phyloP scores from a whole-genome alignment of 2,329 filamentous ascomycete species.

The Nothophaeocryptopus gaeumannii region DNA sequence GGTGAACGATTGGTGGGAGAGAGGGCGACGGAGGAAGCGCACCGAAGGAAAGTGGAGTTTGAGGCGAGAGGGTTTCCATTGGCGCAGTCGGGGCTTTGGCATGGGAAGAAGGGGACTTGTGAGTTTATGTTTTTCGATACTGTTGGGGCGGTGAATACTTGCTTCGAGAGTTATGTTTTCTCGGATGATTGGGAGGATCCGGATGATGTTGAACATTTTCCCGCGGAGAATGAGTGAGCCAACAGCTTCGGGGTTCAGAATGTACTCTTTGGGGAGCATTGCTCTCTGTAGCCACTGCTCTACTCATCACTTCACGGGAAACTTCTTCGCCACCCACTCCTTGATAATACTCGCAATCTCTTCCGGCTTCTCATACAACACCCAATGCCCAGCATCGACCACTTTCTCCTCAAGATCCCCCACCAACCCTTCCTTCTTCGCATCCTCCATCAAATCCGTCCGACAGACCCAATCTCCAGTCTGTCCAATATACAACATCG shows the following conservation, averaged over 20 bases:
- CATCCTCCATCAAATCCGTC: conserved; percentile 24
- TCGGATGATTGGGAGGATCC: conserved; percentile 19
- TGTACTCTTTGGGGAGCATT: too few species aligned
- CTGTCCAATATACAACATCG: conserved; percentile 35
- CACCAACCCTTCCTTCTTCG: conserved; percentile 25
- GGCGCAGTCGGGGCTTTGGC: conserved; percentile 8
- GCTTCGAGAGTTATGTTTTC: conserved; percentile 16
- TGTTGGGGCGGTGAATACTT: conserved; percentile 1
- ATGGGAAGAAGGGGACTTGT: conserved; percentile 11
- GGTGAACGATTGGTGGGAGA: background rate
- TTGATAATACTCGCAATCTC: conserved; percentile 24
- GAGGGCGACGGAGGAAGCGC: conserved; percentile 4
- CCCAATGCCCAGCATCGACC: conserved; percentile 29
- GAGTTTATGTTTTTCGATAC: conserved; percentile 18
- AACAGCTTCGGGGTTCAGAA: too few species aligned
- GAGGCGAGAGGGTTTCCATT: conserved; percentile 11
- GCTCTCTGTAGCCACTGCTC: too few species aligned
- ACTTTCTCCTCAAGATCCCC: conserved; percentile 23
- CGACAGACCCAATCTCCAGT: conserved; percentile 31
- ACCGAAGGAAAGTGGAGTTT: conserved; percentile 5
- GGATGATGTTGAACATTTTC: conserved; percentile 8
- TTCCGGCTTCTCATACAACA: conserved; percentile 29
- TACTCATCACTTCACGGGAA: conserved; percentile 31
- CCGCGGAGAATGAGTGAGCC: too few species aligned
- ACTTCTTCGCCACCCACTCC: conserved; percentile 30